A percentile compares a stretch with the other conserved stretches of the same genome.
phyloP scores from a whole-genome alignment of 2,329 filamentous ascomycete species.

The Acarospora socialis region DNA sequence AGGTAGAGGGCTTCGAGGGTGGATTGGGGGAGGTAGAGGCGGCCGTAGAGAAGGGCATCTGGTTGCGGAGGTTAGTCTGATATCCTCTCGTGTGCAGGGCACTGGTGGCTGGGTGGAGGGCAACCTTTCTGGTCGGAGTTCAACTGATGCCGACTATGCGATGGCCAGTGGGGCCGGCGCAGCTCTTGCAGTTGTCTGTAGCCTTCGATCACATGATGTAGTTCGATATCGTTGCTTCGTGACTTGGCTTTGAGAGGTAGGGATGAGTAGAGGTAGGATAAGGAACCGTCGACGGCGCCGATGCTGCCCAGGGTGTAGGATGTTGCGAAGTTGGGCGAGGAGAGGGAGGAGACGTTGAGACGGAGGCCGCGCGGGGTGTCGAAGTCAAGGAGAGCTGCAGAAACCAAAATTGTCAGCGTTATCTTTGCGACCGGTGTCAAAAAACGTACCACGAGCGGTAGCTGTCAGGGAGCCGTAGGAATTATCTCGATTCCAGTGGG shows the following conservation, averaged over 20 bases:
- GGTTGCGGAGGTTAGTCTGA: no score
- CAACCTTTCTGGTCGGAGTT: no score
- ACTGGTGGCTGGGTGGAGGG: background rate
- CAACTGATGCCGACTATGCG: no score
- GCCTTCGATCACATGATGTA: conserved; percentile 65
- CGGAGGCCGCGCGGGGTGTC: conserved; percentile 70
- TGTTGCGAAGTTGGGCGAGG: conserved; percentile 83
- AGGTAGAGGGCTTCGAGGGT: conserved; percentile 39
- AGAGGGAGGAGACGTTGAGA: conserved; percentile 78
- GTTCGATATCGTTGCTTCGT: conserved; percentile 59
- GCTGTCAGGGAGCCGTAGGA: conserved; percentile 78
- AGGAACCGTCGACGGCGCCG: conserved; percentile 87
- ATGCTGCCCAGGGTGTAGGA: conserved; percentile 84
- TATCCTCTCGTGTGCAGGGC: conserved; percentile 9
- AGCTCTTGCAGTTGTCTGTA: conserved; percentile 67
- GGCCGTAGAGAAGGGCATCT: conserved; percentile 57
- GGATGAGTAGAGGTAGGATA: conserved; percentile 92
- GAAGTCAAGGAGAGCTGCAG: conserved; percentile 70
- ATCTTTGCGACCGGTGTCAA: conserved; percentile 1
- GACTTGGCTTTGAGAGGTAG: conserved; percentile 54
- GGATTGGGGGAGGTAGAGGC: conserved; percentile 50
- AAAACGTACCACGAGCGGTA: conserved; percentile 55
- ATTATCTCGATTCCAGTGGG: conserved; percentile 82
- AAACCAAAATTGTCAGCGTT: conserved; percentile 8
- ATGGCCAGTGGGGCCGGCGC: conserved; percentile 34